Base-by-base conservation (phyloP, 2,329 filamentous ascomycete genomes). In the Diplodia sapinea region DNA sequence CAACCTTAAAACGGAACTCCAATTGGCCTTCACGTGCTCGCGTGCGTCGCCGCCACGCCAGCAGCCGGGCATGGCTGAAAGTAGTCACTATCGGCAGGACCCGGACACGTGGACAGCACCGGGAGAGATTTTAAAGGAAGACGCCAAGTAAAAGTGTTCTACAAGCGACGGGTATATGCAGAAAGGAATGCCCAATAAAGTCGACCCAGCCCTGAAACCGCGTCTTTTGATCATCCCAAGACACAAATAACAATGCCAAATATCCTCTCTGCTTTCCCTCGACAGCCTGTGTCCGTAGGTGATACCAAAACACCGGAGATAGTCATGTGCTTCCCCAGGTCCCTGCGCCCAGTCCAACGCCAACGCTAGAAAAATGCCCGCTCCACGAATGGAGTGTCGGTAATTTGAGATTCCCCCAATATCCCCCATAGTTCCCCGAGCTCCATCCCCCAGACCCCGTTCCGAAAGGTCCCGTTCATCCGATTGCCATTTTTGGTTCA, bases 151-250 rank as follows among this genome's bases (percentile, higher is more conserved):
- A 65, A 40, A 55, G 43, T 47, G 55, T 54, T 43, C 49, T 36
- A 15, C 51, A 65, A 65, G 62, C 59, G 59, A 63, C 59, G 59
- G 59, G 59, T 63, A 63, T 63, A 51, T 63, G 59, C 59, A 63
- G 43, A 56, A 56, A 38, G 43, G 43, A 47, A 63, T 36, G 31
- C 50, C 59, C 29, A 38, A 63, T 31, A 63, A 51, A 36, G 59
- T 51, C 50, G 17, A 51, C 29, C 57, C 59, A 63, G 59, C 59
- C 43, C 23, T 20, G 20, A 33, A 17, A 4, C 15, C 40, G 57
- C 40, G 40, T 62, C 40, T 36, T 36, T 62, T 43, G 43, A 47
- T 47, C 43, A 20, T 47, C 43, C n/a, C 43, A 47, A 47, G 43
- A 47, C 43, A n/a, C 17, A 59, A 59, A 49, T 29, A 63, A 47